A percentile compares a stretch with the other conserved stretches of the same genome.
Conservation (phyloP, 805 yeast species). For the Tetrapisispora fleetii region DNA sequence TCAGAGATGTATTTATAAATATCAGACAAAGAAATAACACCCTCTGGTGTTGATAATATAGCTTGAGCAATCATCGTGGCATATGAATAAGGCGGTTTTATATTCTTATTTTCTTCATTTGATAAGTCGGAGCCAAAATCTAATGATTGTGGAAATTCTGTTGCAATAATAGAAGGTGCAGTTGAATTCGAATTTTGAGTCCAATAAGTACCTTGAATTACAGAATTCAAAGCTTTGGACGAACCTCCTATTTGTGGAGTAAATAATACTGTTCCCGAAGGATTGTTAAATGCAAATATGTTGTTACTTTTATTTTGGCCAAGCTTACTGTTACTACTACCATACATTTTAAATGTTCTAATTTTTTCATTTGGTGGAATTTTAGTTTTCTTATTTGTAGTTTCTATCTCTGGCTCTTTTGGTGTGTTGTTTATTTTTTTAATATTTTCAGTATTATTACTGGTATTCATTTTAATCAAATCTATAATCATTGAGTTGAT, state of each 20-base stretch:
- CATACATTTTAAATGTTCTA: slow-evolving; percentile 27
- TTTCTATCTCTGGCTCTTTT: neutral
- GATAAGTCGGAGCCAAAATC: slow-evolving; percentile 49
- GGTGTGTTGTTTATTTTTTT: neutral
- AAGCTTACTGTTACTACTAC: slow-evolving; percentile 9
- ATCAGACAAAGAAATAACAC: slow-evolving; percentile 77
- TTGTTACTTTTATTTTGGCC: neutral
- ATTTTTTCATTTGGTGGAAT: slow-evolving; percentile 16
- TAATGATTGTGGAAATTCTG: slow-evolving; percentile 30
- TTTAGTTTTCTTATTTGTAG: slow-evolving; percentile 4
- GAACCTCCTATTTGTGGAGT: neutral
- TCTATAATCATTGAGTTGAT: neutral
- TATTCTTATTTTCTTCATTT: slow-evolving; percentile 77
- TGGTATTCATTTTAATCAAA: neutral
- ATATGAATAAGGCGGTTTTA: slow-evolving; percentile 91
- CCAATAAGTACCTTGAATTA: neutral
- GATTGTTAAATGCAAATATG: slow-evolving; percentile 1
- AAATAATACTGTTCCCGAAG: slow-evolving; percentile 1
- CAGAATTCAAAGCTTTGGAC: neutral
- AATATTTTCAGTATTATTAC: no score
- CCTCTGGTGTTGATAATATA: slow-evolving; percentile 74
- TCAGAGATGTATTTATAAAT: slow-evolving; percentile 82
- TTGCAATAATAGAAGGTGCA: slow-evolving; percentile 11
- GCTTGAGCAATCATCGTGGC: slow-evolving; percentile 98
- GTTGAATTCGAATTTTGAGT: neutral